Evolutionary conservation across 1,284 basidiomycete species (phyloP).

Genomic region (Amylostereum chailletii): DNA sequence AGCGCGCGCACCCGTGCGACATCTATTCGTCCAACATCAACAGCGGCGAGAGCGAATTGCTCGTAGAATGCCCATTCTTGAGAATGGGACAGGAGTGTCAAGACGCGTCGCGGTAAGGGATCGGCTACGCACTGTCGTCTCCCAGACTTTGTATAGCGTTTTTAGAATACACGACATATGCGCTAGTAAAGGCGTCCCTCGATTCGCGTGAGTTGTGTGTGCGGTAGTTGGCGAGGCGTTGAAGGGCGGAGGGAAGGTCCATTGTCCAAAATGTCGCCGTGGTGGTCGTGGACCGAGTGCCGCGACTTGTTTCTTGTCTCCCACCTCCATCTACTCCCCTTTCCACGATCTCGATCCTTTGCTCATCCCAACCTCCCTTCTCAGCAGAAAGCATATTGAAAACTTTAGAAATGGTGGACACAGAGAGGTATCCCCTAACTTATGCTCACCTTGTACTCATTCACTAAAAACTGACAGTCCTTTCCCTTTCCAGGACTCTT

Average conservation of each 20-base stretch:
- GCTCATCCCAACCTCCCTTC: too few relatives aligned
- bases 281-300: too few relatives aligned
- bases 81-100: not conserved
- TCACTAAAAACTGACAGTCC: not conserved
- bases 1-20: constrained; percentile 63
- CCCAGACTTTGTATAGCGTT: constrained; percentile 40
- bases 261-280: constrained; percentile 9
- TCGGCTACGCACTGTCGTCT: constrained; percentile 42
- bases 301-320: too few relatives aligned
- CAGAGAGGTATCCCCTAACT: too few relatives aligned
- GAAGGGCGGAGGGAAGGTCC: constrained; percentile 44
- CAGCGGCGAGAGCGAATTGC: constrained; percentile 79
- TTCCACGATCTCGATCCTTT: too few relatives aligned
- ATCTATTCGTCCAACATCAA: constrained; percentile 74
- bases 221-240: constrained; percentile 63
- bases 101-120: not conserved
- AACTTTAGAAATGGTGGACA: too few relatives aligned
- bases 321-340: too few relatives aligned
- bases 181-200: constrained; percentile 62
- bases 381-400: too few relatives aligned
- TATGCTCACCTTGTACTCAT: too few relatives aligned
- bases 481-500: not conserved
- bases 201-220: constrained; percentile 62
- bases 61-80: constrained; percentile 84
- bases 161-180: constrained; percentile 46